These are phyloP conservation scores for Daldinia childiae DNA, from an alignment of 495 filamentous ascomycete genomes.

Conservation along the genomic window DNA sequence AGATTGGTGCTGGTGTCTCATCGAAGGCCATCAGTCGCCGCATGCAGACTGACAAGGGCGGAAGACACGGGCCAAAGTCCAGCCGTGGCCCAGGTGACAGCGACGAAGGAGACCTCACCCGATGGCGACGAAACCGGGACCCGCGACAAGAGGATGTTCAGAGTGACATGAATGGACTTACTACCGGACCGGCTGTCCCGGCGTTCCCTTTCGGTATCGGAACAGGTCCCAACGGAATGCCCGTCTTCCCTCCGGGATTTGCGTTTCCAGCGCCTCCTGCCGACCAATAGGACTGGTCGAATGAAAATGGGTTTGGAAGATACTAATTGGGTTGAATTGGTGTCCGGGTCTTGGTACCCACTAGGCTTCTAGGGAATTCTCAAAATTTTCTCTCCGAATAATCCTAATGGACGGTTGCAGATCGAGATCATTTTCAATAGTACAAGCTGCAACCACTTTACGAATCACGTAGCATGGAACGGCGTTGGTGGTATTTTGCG, in stretches of 20 bases:
- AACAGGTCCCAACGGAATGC: slow-evolving; percentile 71
- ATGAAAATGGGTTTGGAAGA: background rate
- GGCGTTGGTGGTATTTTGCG: slow-evolving; percentile 42
- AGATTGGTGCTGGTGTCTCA: slow-evolving; percentile 96
- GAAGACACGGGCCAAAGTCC: slow-evolving; percentile 76
- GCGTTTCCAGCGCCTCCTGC: slow-evolving; percentile 49
- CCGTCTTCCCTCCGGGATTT: slow-evolving; percentile 74
- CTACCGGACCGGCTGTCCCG: slow-evolving; percentile 59
- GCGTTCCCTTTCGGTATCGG: slow-evolving; percentile 68
- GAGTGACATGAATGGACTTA: slow-evolving; percentile 53
- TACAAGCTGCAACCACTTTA: slow-evolving; percentile 22
- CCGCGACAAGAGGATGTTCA: slow-evolving; percentile 55
- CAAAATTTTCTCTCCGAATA: slow-evolving; percentile 1
- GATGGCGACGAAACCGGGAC: slow-evolving; percentile 57
- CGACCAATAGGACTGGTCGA: slow-evolving; percentile 34
- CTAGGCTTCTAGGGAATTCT: background rate
- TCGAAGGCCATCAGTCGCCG: slow-evolving; percentile 92
- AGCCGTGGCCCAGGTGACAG: slow-evolving; percentile 67
- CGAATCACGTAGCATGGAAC: slow-evolving; percentile 38
- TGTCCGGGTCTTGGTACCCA: background rate
- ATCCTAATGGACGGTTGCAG: slow-evolving; percentile 2
- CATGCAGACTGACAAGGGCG: slow-evolving; percentile 79
- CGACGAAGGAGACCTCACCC: slow-evolving; percentile 57
- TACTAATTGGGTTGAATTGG: background rate
- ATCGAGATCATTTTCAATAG: slow-evolving; percentile 1